Evolutionary conservation across 1,284 basidiomycete genomes (phyloP).

Genomic region (Taiwanofungus camphoratus): DNA sequence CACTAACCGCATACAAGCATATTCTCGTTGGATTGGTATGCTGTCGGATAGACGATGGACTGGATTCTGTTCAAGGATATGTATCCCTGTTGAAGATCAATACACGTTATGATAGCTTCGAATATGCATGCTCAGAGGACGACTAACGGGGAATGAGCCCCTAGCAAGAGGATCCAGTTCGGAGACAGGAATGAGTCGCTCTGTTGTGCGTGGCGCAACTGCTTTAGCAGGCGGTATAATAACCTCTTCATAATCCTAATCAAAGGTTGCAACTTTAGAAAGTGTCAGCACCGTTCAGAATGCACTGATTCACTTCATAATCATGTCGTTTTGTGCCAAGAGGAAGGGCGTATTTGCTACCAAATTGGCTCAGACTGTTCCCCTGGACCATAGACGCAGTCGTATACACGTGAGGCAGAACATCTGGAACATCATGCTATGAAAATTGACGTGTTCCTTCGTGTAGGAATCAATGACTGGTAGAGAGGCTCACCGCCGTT

Average conservation of each 20-base stretch:
- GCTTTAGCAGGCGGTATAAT: conserved; percentile 81
- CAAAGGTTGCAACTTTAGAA: conserved; percentile 1
- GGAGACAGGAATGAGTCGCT: conserved; percentile 69
- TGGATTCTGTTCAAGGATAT: conserved; percentile 89
- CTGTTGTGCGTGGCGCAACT: conserved; percentile 70
- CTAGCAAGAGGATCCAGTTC: conserved; percentile 78
- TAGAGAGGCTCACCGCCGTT: conserved; percentile 41
- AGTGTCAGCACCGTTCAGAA: not conserved
- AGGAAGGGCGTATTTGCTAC: conserved; percentile 80
- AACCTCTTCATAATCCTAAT: conserved; percentile 78
- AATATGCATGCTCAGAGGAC: not conserved
- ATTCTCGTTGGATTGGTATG: conserved; percentile 94
- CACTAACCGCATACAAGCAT: conserved; percentile 87
- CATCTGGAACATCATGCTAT: conserved; percentile 51
- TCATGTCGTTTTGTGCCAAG: conserved; percentile 72
- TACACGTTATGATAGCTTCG: not conserved
- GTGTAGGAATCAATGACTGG: conserved; percentile 12
- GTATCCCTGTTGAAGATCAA: conserved; percentile 63
- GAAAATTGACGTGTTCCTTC: not conserved
- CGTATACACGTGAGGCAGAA: conserved; percentile 89
- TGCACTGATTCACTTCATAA: conserved; percentile 47
- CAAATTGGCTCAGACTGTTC: conserved; percentile 66
- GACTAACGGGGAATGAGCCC: conserved; percentile 83
- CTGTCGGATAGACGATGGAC: conserved; percentile 91
- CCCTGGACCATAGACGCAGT: conserved; percentile 57